Evolutionary conservation across 352 stramenopile species (phyloP).

Genomic region (Phytophthora boehmeriae): DNA sequence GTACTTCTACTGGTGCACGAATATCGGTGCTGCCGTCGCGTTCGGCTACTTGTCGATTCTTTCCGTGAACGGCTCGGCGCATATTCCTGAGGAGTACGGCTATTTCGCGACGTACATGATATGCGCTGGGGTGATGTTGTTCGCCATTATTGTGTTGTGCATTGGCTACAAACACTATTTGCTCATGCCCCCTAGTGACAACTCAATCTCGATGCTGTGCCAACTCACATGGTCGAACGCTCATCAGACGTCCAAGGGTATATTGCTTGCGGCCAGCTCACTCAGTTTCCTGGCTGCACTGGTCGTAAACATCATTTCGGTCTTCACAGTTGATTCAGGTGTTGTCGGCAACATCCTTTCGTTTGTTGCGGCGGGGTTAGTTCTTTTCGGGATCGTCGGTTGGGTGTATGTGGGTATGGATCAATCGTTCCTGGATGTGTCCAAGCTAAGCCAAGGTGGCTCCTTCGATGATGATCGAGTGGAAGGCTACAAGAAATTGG

Average conservation of each 20-base stretch:
- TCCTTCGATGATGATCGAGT: slow-evolving; percentile 48
- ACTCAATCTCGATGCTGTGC: slow-evolving; percentile 52
- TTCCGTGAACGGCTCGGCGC: slow-evolving; percentile 69
- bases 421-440: slow-evolving; percentile 44
- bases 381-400: slow-evolving; percentile 33
- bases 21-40: slow-evolving; percentile 66
- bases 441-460: slow-evolving; percentile 40
- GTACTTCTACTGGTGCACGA: slow-evolving; percentile 87
- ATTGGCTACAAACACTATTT: slow-evolving; percentile 60
- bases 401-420: slow-evolving; percentile 48
- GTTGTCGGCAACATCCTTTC: slow-evolving; percentile 44
- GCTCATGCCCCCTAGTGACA: slow-evolving; percentile 38
- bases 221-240: slow-evolving; percentile 34
- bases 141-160: slow-evolving; percentile 45
- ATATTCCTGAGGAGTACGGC: slow-evolving; percentile 72
- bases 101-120: slow-evolving; percentile 83
- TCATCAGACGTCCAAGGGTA: slow-evolving; percentile 27
- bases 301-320: slow-evolving; percentile 52
- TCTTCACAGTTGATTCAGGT: slow-evolving; percentile 38
- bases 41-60: slow-evolving; percentile 86
- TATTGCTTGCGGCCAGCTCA: slow-evolving; percentile 36
- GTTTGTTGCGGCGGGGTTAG: slow-evolving; percentile 38
- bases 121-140: slow-evolving; percentile 45
- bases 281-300: slow-evolving; percentile 43
- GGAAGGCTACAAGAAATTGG: slow-evolving; percentile 52